These are phyloP conservation scores for Balansia obtecta DNA, from an alignment of 2,329 filamentous ascomycete genomes.

Conservation along the genomic window DNA sequence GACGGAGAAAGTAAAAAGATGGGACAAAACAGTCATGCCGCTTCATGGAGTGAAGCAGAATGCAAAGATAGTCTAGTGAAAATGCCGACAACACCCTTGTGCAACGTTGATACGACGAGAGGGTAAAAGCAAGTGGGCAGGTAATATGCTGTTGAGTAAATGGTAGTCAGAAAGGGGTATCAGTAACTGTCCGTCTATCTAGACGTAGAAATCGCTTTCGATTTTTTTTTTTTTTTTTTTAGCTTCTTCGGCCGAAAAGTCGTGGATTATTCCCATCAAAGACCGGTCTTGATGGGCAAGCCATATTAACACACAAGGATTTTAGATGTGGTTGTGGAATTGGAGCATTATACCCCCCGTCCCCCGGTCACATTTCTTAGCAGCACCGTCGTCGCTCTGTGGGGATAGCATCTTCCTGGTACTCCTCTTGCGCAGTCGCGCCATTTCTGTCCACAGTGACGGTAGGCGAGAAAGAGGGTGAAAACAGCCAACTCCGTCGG, in stretches of 20 bases:
- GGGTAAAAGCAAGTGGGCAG: neutral
- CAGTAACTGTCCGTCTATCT: no score
- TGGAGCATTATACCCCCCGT: neutral
- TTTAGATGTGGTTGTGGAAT: no score
- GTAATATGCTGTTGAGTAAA: no score
- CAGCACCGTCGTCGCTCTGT: slow-evolving; percentile 20
- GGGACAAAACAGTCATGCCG: neutral
- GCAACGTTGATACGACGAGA: no score
- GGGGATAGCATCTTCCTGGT: slow-evolving; percentile 8
- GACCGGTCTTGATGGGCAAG: no score
- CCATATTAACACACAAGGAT: no score
- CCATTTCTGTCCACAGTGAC: slow-evolving; percentile 34
- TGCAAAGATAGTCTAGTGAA: neutral
- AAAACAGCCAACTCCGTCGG: slow-evolving; percentile 46
- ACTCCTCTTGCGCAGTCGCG: slow-evolving; percentile 16
- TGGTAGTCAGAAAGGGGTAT: no score
- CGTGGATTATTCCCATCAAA: no score
- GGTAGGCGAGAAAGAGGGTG: slow-evolving; percentile 38
- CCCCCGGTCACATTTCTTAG: slow-evolving; percentile 7
- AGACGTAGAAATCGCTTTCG: no score
- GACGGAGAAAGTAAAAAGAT: no score
- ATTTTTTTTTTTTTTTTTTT: no score
- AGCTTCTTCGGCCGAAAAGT: no score
- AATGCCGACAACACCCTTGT: neutral
- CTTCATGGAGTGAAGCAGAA: neutral